Percentiles rank a stretch among this genome's conserved stretches.
Evolutionary conservation across 1,284 basidiomycete species (phyloP).

Genomic region (Boletellus deceptivus): DNA sequence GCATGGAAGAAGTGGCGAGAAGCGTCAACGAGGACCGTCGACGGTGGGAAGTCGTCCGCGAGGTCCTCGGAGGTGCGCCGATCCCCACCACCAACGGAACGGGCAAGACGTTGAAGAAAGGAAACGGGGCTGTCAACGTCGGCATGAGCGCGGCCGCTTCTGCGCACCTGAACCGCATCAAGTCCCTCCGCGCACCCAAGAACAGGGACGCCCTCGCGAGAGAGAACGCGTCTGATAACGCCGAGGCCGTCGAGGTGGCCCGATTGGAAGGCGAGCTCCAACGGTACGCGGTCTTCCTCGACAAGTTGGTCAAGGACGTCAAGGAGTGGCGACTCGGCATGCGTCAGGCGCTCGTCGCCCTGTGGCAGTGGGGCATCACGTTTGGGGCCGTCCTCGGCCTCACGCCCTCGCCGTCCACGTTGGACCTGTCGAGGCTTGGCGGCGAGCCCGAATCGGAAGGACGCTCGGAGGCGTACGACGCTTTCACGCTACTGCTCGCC

Average conservation of each 20-base stretch:
- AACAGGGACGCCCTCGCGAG: constrained; percentile 22
- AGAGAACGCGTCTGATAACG: constrained; percentile 30
- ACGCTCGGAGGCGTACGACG: constrained; percentile 66
- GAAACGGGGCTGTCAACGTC: constrained; percentile 30
- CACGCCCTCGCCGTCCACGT: constrained; percentile 38
- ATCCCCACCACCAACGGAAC: constrained; percentile 24
- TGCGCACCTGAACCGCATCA: constrained; percentile 61
- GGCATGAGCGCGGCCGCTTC: constrained; percentile 50
- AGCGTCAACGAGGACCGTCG: constrained; percentile 87
- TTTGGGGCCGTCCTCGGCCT: constrained; percentile 72
- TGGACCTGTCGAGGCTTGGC: constrained; percentile 9
- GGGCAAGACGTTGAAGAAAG: constrained; percentile 40
- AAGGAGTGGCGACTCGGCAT: constrained; percentile 57
- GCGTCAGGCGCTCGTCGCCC: constrained; percentile 28
- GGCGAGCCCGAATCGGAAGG: constrained; percentile 25
- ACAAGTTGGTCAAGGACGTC: constrained; percentile 56
- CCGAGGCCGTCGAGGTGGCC: constrained; percentile 56
- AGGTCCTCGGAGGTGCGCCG: constrained; percentile 47
- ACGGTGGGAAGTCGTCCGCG: constrained; percentile 81
- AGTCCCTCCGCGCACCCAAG: constrained; percentile 39
- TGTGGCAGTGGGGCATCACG: constrained; percentile 58
- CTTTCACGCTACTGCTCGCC: constrained; percentile 61
- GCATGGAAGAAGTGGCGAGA: constrained; percentile 76
- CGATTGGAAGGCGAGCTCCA: constrained; percentile 55
- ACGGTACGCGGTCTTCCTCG: constrained; percentile 51